Evolutionary conservation across 2,329 filamentous ascomycete species (phyloP), one percentile per base, ranked within the genome.

Genomic region (Alternaria gaisen): DNA sequence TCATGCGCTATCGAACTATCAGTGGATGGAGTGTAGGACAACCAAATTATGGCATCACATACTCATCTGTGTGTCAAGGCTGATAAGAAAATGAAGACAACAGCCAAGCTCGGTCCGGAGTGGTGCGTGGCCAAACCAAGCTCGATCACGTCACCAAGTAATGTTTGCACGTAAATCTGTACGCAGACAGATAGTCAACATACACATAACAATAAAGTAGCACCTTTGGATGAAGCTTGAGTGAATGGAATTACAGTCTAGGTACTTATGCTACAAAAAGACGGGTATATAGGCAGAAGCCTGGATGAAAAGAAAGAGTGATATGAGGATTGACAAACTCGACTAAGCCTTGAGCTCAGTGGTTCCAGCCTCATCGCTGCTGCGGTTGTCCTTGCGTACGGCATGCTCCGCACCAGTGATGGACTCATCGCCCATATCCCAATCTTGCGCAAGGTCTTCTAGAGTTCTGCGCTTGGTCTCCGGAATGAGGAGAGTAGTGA

Each of bases 391-490:
- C 64, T 74, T 72, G 34, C 55, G 62, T 8, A 42, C 20, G 20
- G 30, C 24, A n/a, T 62, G 57, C 12, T 71, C 62, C 3, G 58
- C 67, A 7, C 74, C 73, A 3, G 73, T 74, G 14, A 77, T 77
- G 44, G 59, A 68, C 65, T 77, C 75, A 20, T 64, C 58, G 36
- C 74, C 75, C 74, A 76, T 76, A 51, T 75, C 75, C 73, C 73
- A 75, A 51, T 75, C 73, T 55, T 66, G 52, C 0, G 89, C 85
- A 11, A 93, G 81, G 65, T 90, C 87, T 73, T 93, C 92, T 32
- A 95, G 83, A 0, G 91, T 93, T 74, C 88, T 83, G 2, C 90
- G 86, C 81, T 90, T 93, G 0, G 91, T 94, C 80, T 93, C 91
- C 0, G 90, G 91, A 30, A 93, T 88, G 20, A 94, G 80, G 2